phyloP scores from a whole-genome alignment of 176 grass and related monocot genomes.

The Oryza coarctata region DNA sequence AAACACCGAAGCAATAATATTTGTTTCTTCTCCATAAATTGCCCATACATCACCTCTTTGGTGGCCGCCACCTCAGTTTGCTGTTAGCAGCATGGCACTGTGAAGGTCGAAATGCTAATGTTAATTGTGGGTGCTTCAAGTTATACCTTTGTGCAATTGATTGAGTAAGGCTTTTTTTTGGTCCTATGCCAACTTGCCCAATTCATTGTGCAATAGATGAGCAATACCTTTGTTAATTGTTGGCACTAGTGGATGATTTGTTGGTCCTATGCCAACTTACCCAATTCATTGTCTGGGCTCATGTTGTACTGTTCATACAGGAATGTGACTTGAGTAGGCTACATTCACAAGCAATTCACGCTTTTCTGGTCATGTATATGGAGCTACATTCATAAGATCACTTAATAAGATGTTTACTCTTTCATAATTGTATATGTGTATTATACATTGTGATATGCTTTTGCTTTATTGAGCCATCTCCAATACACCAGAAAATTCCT shows the following conservation, averaged over 20 bases:
- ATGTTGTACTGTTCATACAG: not conserved
- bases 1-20: not conserved
- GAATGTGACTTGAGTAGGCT: slow-evolving; percentile 11
- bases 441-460: not conserved
- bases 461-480: slow-evolving; percentile 11
- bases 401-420: not conserved
- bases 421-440: not conserved
- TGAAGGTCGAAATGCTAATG: not conserved
- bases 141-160: not conserved
- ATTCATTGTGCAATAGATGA: slow-evolving; percentile 3
- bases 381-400: not conserved
- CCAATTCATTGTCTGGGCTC: not conserved
- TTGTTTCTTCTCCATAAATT: slow-evolving; percentile 19
- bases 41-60: not conserved
- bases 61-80: not conserved
- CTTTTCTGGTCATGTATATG: slow-evolving; percentile 5
- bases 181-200: not conserved
- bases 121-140: slow-evolving; percentile 28
- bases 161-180: slow-evolving; percentile 5
- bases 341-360: not conserved
- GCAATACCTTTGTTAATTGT: no score
- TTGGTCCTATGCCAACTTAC: not conserved
- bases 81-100: not conserved
- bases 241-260: not conserved
- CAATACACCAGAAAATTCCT: slow-evolving; percentile 26